Evolutionary conservation across 1,284 basidiomycete genomes (phyloP), one percentile per base, ranked within the genome.

Genomic region (Apiotrichum gamsii): DNA sequence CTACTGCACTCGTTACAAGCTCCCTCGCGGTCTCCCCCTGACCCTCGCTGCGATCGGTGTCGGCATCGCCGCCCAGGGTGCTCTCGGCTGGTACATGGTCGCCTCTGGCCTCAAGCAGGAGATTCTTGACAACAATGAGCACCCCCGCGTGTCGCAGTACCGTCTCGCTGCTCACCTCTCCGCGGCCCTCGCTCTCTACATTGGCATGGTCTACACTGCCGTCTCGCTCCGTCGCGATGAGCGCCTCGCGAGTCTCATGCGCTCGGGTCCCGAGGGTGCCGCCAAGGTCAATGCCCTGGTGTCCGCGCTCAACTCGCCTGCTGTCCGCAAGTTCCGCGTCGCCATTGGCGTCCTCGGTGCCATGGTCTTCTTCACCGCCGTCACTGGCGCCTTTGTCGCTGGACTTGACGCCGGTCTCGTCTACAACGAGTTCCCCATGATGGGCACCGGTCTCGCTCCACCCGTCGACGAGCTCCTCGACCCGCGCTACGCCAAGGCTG

Each of bases 11-110:
- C 80, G 82, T 41, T 82, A 81, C 64, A 78, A 80, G 55, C 81
- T 93, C 23, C 77, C 85, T 11, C 73, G 76, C 5, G 70, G 78
- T 0, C 76, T 89, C 45, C 80, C 83, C 2, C 70, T 73, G 23
- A 82, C 82, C 56, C 78, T 95, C 23, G 70, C 79, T 13, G 82
- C 80, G 2, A 78, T 96, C 54, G 85, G 84, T 0, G 68, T 82
- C 0, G 81, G 95, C 38, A 84, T 97, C 44, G 93, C 89, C 20
- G 83, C 83, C 28, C 73, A 98, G 70, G 95, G 95, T 32, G 80
- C 82, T 15, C 78, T 99, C 18, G 95, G 95, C 23, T 99, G 95
- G 95, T 95, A 95, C 77, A 99, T 99, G 95, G 95, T 99, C 52
- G 88, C 95, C 67, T 94, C 90, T 10, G 95, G 95, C 1, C 77